Percentiles rank a stretch among this genome's conserved stretches.
Conservation (phyloP, 352 stramenopile species). For the Phytophthora sp. region DNA sequence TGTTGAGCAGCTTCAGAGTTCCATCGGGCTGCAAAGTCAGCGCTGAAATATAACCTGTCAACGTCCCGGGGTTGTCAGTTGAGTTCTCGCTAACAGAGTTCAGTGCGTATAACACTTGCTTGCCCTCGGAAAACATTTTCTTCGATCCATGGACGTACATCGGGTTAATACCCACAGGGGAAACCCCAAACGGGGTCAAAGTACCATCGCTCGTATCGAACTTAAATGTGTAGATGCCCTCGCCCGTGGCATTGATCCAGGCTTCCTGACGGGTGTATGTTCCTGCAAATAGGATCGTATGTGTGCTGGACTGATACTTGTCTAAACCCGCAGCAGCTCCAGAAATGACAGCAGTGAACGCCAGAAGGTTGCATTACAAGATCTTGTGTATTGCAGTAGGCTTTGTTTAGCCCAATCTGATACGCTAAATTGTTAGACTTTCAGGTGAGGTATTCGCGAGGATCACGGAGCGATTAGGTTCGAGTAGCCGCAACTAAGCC, state of each 20-base stretch:
- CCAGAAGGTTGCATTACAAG: too few relatives aligned
- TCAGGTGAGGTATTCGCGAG: too few relatives aligned
- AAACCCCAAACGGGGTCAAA: conserved; percentile 33
- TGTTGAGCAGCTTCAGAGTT: conserved; percentile 44
- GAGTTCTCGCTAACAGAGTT: conserved; percentile 48
- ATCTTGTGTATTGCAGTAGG: too few relatives aligned
- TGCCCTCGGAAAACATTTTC: conserved; percentile 15
- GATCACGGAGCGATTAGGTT: too few relatives aligned
- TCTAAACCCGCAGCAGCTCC: neutral
- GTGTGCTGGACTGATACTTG: neutral
- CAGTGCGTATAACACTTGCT: conserved; percentile 43
- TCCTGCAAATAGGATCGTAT: conserved; percentile 50
- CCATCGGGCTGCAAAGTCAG: conserved; percentile 27
- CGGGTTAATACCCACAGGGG: conserved; percentile 50
- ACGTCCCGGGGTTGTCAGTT: conserved; percentile 8
- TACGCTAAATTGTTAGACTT: too few relatives aligned
- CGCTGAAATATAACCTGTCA: conserved; percentile 51
- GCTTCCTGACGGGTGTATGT: conserved; percentile 63
- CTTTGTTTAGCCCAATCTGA: too few relatives aligned
- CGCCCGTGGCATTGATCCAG: conserved; percentile 55
- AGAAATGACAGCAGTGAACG: neutral
- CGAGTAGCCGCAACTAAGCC: too few relatives aligned
- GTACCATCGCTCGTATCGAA: conserved; percentile 42
- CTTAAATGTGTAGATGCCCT: conserved; percentile 55
- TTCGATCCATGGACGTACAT: conserved; percentile 45